Conservation (phyloP, 192 early-diverging fungal genomes). For the Chytriomyces sp. region DNA sequence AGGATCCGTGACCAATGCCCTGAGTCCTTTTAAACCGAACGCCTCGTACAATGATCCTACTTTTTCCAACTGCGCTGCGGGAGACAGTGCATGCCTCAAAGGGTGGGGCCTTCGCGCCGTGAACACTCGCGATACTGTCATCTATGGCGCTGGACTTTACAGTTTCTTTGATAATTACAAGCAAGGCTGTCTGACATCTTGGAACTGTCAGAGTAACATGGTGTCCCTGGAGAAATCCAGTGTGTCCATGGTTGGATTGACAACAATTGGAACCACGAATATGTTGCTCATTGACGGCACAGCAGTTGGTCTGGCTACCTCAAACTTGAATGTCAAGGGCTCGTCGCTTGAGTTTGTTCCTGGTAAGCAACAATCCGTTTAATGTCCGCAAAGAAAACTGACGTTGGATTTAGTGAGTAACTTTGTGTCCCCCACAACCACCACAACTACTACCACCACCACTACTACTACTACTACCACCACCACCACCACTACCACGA, state of each 20-base stretch:
- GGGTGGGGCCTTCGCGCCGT: neutral
- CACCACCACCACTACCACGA: too few relatives aligned
- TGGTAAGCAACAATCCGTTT: too few relatives aligned
- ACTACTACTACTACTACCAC: too few relatives aligned
- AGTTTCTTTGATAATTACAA: neutral
- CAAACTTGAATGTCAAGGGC: too few relatives aligned
- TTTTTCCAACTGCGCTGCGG: conserved; percentile 31
- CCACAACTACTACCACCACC: too few relatives aligned
- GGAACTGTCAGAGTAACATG: neutral
- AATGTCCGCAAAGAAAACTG: too few relatives aligned
- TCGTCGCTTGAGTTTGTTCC: too few relatives aligned
- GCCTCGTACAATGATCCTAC: conserved; percentile 30
- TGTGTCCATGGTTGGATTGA: neutral
- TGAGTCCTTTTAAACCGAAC: conserved; percentile 28
- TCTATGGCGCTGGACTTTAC: neutral
- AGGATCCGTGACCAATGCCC: conserved; percentile 20
- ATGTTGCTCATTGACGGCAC: neutral
- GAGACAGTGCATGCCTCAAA: neutral
- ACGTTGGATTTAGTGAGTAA: too few relatives aligned
- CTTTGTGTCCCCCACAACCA: too few relatives aligned
- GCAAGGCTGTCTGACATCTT: neutral
- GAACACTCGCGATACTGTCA: neutral
- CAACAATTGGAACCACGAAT: neutral
- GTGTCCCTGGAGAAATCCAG: neutral
- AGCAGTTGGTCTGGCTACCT: too few relatives aligned